Evolutionary conservation across 805 yeast genomes (phyloP), one percentile per base, ranked within the genome.

Genomic region (Myxozyma vanderwaltii): DNA sequence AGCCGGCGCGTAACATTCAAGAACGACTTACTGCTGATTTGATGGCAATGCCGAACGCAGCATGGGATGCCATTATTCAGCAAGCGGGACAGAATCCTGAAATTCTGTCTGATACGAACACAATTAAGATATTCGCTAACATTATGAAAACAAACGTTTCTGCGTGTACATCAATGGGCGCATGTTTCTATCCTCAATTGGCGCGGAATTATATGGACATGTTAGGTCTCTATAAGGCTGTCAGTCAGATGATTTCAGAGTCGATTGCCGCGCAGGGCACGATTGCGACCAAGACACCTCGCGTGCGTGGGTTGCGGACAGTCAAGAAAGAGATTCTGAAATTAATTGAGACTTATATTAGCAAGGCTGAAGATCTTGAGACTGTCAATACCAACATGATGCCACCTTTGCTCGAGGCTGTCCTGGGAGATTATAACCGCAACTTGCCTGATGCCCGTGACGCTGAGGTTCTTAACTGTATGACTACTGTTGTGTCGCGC

Each of bases 381-480:
- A 92, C 89, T 67, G 86, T 92, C 53, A 96, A 89, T 24, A 80
- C 85, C 51, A 90, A 87, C 64, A 80, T 94, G 65, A 85, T 91
- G 3, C 89, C 88, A 63, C 95, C 96, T 31, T 77, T 94, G 70
- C 82, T 94, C 63, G 81, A 81, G 46, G 89, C 97, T 0, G 91
- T 90, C 15, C 81, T 94, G 64, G 95, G 88, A 62, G 99, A 94
- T 73, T 94, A 94, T 76, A 84, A 83, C 69, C 77, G 84, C 17
- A 89, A 89, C 70, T 96, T 91, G 35, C 96, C 98, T 3, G 96
- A 91, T 76, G 97, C 97, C 8, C 86, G 98, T 72, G 99, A 94
- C 76, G 96, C 97, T 6, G 99, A 94, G 76, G 99, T 94, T 4
- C 81, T 94, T 73, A 89, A 88, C 75, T 91, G 98, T 81, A 86